A percentile compares a stretch with the other conserved stretches of the same genome.
phyloP scores from a whole-genome alignment of 768 basidiomycete genomes.

The Tricholoma saponaceum region DNA sequence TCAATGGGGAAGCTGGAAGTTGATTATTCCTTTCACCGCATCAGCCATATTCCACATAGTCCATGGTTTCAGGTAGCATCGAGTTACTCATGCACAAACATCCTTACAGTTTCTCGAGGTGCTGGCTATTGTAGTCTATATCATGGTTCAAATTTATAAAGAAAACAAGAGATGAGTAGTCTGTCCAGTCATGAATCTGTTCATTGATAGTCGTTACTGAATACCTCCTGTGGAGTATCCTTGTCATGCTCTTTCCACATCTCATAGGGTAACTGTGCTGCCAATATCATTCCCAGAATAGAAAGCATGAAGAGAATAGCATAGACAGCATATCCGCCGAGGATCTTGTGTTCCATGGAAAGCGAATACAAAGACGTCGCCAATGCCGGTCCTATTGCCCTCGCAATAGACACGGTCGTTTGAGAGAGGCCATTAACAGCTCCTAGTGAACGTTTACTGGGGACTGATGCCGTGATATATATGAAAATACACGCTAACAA shows the following conservation, averaged over 20 bases:
- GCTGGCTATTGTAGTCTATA: too few relatives aligned
- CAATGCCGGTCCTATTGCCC: constrained; percentile 46
- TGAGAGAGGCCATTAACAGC: constrained; percentile 48
- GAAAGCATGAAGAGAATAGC: constrained; percentile 30
- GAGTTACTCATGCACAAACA: too few relatives aligned
- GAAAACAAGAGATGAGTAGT: too few relatives aligned
- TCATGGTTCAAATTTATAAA: too few relatives aligned
- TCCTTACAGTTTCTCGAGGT: too few relatives aligned
- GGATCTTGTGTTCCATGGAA: constrained; percentile 42
- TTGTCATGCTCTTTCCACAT: constrained; percentile 28
- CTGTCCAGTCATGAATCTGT: not conserved
- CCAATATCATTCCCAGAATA: constrained; percentile 27
- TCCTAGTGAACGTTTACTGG: constrained; percentile 46
- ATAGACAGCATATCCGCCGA: constrained; percentile 46
- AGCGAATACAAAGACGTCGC: constrained; percentile 51
- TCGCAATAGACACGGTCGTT: constrained; percentile 38
- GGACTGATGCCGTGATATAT: constrained; percentile 46
- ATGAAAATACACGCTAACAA: constrained; percentile 43
- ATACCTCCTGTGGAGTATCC: constrained; percentile 13
- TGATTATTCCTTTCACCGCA: too few relatives aligned
- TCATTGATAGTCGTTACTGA: not conserved
- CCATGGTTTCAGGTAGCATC: too few relatives aligned
- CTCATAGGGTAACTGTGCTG: constrained; percentile 30
- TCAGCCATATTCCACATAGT: too few relatives aligned
- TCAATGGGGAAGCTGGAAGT: too few relatives aligned